phyloP scores from a whole-genome alignment of 1,139 yeast species.

The Zygoascus hellenicus region DNA sequence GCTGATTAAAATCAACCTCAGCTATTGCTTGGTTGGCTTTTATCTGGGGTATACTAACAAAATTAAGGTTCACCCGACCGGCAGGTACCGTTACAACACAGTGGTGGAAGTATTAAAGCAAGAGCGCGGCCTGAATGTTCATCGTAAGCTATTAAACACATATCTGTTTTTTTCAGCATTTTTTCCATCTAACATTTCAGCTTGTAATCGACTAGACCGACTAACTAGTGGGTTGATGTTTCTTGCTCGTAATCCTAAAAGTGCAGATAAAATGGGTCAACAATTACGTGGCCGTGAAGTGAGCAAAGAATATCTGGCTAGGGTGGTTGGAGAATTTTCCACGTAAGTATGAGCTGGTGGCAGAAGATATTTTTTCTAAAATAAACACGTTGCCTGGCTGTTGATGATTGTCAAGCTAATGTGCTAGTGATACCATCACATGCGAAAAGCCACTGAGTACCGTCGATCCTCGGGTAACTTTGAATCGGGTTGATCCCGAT shows the following conservation, averaged over 20 bases:
- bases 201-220: slow-evolving; percentile 87
- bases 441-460: slow-evolving; percentile 71
- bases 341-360: slow-evolving; percentile 15
- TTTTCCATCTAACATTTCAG: slow-evolving; percentile 12
- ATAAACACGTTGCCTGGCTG: background rate
- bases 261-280: slow-evolving; percentile 71
- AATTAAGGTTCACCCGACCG: slow-evolving; percentile 72
- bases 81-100: slow-evolving; percentile 81
- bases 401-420: background rate
- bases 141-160: slow-evolving; percentile 38
- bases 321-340: slow-evolving; percentile 85
- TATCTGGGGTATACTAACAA: slow-evolving; percentile 1
- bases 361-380: background rate
- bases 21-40: background rate
- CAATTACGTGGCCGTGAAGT: slow-evolving; percentile 75
- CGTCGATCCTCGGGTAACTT: slow-evolving; percentile 69
- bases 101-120: slow-evolving; percentile 75
- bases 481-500: slow-evolving; percentile 59
- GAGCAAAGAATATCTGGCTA: slow-evolving; percentile 75
- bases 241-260: slow-evolving; percentile 73
- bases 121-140: slow-evolving; percentile 58
- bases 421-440: slow-evolving; percentile 35
- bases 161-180: background rate
- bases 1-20: background rate
- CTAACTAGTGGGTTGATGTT: slow-evolving; percentile 94